Conservation (phyloP, 345 rosid species). For the Dipteronia dyeriana region DNA sequence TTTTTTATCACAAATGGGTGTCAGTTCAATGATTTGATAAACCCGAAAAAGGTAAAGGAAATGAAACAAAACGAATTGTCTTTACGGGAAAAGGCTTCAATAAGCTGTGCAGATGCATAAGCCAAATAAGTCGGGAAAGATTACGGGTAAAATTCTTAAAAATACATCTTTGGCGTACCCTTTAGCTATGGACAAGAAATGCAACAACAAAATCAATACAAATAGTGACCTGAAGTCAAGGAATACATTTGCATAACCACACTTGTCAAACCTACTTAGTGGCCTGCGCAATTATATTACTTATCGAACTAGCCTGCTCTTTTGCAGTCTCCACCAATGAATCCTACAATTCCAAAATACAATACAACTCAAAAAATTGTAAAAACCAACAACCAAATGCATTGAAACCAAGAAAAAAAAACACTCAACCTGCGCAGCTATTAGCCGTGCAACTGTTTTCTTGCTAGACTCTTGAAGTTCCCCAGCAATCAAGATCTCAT, state of each 20-base stretch:
- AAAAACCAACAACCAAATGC: constrained; percentile 9
- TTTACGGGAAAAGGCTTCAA: not conserved
- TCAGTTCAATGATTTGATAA: not conserved
- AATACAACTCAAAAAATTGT: not conserved
- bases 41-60: not conserved
- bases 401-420: constrained; percentile 1
- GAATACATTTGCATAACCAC: not conserved
- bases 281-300: constrained; percentile 92
- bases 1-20: no score
- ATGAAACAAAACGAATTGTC: not conserved
- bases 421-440: constrained; percentile 73
- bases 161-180: not conserved
- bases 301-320: constrained; percentile 86
- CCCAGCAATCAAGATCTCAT: constrained; percentile 90
- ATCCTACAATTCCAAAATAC: constrained; percentile 49
- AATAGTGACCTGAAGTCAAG: constrained; percentile 4
- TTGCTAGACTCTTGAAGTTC: constrained; percentile 98
- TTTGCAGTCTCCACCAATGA: constrained; percentile 93
- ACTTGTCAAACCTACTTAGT: constrained; percentile 51
- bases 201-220: not conserved
- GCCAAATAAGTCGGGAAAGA: not conserved
- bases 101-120: constrained; percentile 2
- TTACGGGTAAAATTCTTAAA: not conserved
- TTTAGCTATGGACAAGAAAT: constrained; percentile 12
- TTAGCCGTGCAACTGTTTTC: constrained; percentile 82